Conservation (phyloP, 2,329 filamentous ascomycete genomes). For the Colletotrichum plurivorum region DNA sequence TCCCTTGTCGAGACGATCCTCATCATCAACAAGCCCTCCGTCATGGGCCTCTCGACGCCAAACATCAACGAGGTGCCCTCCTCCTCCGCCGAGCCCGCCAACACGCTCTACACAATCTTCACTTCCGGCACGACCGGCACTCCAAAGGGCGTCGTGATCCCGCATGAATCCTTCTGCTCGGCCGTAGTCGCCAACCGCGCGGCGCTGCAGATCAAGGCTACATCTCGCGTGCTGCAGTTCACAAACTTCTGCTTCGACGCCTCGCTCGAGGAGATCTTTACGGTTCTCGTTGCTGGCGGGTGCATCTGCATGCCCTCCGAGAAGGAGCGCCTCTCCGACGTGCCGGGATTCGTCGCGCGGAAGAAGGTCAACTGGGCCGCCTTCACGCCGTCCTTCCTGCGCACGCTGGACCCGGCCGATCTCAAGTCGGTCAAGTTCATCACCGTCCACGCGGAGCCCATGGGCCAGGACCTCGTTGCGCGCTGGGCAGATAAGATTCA, state of each 20-base stretch:
- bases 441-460: constrained; percentile 46
- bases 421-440: constrained; percentile 56
- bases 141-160: constrained; percentile 64
- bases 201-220: constrained; percentile 24
- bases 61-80: neutral
- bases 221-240: constrained; percentile 53
- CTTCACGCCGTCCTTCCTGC: constrained; percentile 70
- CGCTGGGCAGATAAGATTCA: constrained; percentile 42
- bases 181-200: constrained; percentile 32
- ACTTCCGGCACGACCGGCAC: constrained; percentile 67
- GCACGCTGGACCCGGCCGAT: constrained; percentile 54
- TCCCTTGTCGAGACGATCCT: constrained; percentile 2
- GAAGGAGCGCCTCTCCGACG: constrained; percentile 57
- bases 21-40: neutral
- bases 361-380: constrained; percentile 68
- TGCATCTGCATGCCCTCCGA: constrained; percentile 55
- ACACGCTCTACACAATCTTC: constrained; percentile 59
- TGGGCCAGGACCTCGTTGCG: constrained; percentile 42
- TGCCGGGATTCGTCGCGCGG: constrained; percentile 62
- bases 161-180: constrained; percentile 46
- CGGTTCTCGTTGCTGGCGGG: constrained; percentile 64
- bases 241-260: constrained; percentile 68
- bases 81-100: neutral
- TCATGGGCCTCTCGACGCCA: neutral
- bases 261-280: constrained; percentile 65